phyloP scores from a whole-genome alignment of 1,284 basidiomycete species.

The Malassezia caprae region DNA sequence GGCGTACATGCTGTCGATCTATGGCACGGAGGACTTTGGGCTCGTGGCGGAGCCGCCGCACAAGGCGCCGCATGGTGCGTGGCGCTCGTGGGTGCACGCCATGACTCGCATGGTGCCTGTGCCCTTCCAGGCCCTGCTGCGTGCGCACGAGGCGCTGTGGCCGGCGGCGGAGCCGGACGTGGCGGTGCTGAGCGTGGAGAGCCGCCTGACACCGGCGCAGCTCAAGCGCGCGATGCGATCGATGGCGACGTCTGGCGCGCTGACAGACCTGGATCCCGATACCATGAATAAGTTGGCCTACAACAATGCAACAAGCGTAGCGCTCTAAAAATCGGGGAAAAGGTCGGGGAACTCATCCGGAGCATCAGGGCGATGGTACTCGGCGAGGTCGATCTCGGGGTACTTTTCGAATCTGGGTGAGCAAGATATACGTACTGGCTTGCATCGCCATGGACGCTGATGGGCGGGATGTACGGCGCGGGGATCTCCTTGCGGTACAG shows the following conservation, averaged over 20 bases:
- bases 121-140: background rate
- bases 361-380: slow-evolving; percentile 34
- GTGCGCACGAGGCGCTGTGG: slow-evolving; percentile 1
- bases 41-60: slow-evolving; percentile 9
- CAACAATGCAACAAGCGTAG: slow-evolving; percentile 42
- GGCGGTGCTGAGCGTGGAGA: slow-evolving; percentile 50
- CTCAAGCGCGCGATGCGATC: slow-evolving; percentile 65
- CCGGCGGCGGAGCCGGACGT: slow-evolving; percentile 5
- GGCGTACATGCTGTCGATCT: slow-evolving; percentile 58
- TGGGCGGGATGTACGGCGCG: slow-evolving; percentile 77
- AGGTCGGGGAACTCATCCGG: slow-evolving; percentile 34
- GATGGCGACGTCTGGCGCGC: slow-evolving; percentile 56
- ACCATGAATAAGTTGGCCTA: slow-evolving; percentile 43
- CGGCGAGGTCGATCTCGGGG: slow-evolving; percentile 39
- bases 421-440: slow-evolving; percentile 28
- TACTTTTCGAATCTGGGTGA: slow-evolving; percentile 30
- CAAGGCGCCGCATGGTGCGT: slow-evolving; percentile 21
- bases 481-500: slow-evolving; percentile 76
- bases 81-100: slow-evolving; percentile 31
- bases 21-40: slow-evolving; percentile 42
- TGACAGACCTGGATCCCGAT: slow-evolving; percentile 49
- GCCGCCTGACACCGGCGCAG: slow-evolving; percentile 53
- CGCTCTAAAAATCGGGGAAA: slow-evolving; percentile 40
- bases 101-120: background rate
- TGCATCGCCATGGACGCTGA: slow-evolving; percentile 49